A percentile compares a stretch with the other conserved stretches of the same genome.
These are phyloP conservation scores for Colletotrichum scovillei DNA, from an alignment of 2,329 filamentous ascomycete genomes.

Conservation along the genomic window DNA sequence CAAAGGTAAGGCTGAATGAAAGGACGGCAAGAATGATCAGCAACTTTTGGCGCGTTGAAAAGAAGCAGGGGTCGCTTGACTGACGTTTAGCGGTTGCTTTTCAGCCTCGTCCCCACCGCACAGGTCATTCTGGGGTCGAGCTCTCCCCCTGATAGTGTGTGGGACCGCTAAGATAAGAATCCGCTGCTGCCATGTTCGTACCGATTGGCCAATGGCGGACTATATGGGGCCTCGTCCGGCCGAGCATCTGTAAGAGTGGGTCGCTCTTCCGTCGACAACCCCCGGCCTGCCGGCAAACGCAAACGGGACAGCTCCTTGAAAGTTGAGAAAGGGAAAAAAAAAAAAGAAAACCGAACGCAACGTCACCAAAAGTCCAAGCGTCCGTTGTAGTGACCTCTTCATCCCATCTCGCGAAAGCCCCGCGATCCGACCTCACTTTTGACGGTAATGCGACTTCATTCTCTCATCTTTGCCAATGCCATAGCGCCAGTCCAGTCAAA, in stretches of 20 bases:
- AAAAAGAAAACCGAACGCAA: slow-evolving; percentile 7
- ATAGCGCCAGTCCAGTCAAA: neutral
- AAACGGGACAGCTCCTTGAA: neutral
- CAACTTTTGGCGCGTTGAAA: neutral
- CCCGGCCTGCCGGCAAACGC: neutral
- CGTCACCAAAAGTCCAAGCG: slow-evolving; percentile 20
- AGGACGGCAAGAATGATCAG: neutral
- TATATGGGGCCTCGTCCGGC: too few species aligned
- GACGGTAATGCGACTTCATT: neutral
- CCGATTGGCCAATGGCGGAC: slow-evolving; percentile 22
- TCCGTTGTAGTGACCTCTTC: neutral
- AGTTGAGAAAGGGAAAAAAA: neutral
- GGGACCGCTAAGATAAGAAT: slow-evolving; percentile 20
- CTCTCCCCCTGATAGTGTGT: neutral
- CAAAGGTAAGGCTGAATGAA: slow-evolving; percentile 5
- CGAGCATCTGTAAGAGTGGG: neutral
- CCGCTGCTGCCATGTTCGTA: neutral
- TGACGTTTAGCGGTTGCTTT: slow-evolving; percentile 11
- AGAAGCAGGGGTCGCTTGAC: slow-evolving; percentile 16
- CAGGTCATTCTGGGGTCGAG: neutral
- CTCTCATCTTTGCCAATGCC: neutral
- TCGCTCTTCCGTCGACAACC: neutral
- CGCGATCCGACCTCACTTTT: neutral
- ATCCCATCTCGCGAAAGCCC: slow-evolving; percentile 8
- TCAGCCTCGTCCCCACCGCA: slow-evolving; percentile 27